Evolutionary conservation across 345 rosid species (phyloP), one percentile per base, ranked within the genome.

Genomic region (Hirschfeldia incana): DNA sequence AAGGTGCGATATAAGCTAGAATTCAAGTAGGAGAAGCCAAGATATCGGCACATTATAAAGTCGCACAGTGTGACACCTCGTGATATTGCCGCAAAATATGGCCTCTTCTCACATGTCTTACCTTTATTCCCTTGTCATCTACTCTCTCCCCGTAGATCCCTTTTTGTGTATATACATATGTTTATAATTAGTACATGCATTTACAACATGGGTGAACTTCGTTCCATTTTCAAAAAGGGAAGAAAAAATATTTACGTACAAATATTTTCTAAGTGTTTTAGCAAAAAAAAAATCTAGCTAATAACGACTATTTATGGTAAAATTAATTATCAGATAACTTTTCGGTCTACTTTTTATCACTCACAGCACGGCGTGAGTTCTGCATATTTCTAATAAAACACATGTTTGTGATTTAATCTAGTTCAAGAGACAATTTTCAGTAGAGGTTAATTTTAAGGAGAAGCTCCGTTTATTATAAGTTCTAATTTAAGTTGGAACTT

Each of bases 21-120:
- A 17, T 60, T 62, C 82, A 79, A 79, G 78, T 68, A 73, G 46
- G 65, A 79, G 70, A 49, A 61, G 82, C 82, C 82, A 79, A 79
- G 70, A 67, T 12, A 79, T 59, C 42, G 15, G 77, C 67, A 78
- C 64, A 72, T 33, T 36, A 73, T 57, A 72, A 72, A 78, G 72
- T n/a, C 33, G 28, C 51, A 69, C 12, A 73, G 82, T 79, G 78
- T 46, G 53, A 46, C 75, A 70, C 70, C 74, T 73, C 82, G 82
- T 79, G 78, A 79, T 73, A 26, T 49, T 67, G 82, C 82, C 82
- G 82, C 70, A 68, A 79, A 60, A 79, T 65, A 49, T 68, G 82
- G 75, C 65, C 30, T 68, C 70, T 68, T 73, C 78, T 79, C 82
- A 79, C 82, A 79, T 79, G 82, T 67, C 70, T 37, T 5, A 74